These are phyloP conservation scores for Boletellus emodensis DNA, from an alignment of 768 basidiomycete species.

Conservation along the genomic window DNA sequence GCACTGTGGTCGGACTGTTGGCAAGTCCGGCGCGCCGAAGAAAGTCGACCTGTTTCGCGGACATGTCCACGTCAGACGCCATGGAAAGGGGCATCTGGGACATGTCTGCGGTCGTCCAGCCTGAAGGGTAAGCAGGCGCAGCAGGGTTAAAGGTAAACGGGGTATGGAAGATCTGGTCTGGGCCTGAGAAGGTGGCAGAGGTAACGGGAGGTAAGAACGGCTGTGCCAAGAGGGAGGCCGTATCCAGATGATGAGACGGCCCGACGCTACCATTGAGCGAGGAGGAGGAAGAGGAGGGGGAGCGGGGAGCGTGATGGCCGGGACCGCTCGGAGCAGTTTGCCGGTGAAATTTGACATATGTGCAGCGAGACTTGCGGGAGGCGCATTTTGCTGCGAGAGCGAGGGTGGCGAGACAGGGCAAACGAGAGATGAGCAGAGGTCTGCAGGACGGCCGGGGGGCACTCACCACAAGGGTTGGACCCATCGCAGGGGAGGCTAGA, in stretches of 20 bases:
- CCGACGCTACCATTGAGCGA: slow-evolving; percentile 13
- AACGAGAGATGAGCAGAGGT: not conserved
- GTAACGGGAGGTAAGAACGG: slow-evolving; percentile 31
- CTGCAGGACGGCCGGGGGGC: not conserved
- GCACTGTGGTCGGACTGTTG: not conserved
- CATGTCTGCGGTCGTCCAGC: slow-evolving; percentile 20
- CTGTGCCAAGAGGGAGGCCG: slow-evolving; percentile 41
- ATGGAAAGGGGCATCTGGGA: slow-evolving; percentile 18
- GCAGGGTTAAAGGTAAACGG: slow-evolving; percentile 29
- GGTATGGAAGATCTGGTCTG: slow-evolving; percentile 30
- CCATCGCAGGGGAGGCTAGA: slow-evolving; percentile 75
- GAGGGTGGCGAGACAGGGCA: no score
- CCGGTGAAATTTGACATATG: slow-evolving; percentile 78
- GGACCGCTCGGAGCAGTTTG: slow-evolving; percentile 78
- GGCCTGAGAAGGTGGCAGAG: slow-evolving; percentile 10
- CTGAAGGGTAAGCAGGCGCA: slow-evolving; percentile 14
- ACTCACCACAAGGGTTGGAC: slow-evolving; percentile 72
- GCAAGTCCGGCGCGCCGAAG: slow-evolving; percentile 32
- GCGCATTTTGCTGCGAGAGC: slow-evolving; percentile 60
- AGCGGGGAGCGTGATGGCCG: slow-evolving; percentile 49
- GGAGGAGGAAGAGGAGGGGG: slow-evolving; percentile 32
- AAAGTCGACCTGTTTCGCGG: slow-evolving; percentile 45
- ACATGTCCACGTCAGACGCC: slow-evolving; percentile 36
- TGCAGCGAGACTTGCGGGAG: slow-evolving; percentile 68
- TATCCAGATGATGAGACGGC: slow-evolving; percentile 34